Evolutionary conservation across 2,329 filamentous ascomycete genomes (phyloP), one percentile per base, ranked within the genome.

Genomic region (Aspergillus puulaauensis): DNA sequence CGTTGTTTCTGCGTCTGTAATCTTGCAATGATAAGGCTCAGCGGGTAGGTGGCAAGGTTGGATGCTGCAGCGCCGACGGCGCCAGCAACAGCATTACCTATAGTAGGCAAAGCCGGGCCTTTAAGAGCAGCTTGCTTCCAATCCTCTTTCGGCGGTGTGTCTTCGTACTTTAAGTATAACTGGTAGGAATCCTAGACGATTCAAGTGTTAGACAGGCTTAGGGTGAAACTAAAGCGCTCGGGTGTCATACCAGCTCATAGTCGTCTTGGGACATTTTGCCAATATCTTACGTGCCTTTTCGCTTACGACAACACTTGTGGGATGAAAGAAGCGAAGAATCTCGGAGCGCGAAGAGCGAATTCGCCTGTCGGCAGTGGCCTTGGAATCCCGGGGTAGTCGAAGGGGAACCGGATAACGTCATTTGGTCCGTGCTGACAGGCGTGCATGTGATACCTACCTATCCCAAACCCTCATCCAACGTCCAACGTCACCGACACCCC

Each of bases 71-170:
- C 89, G 37, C 91, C 91, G 0, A 87, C 79, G 5, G 90, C 89
- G 52, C 92, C 92, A 4, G 91, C 91, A 33, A 90, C 74, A 54
- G 90, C 92, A 78, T 96, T 91, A 45, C 90, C 89, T 8, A 96
- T 79, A 35, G 91, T 90, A 50, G 90, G 89, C 4, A 95, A 74
- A 0, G 80, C 80, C 21, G 73, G 73, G 1, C 75, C 73, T 3
- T 66, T 67, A 31, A 75, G 62, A n/a, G 69, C 69, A 21, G 66
- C 65, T 17, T 68, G 57, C 58, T 67, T 72, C 68, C 66, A 73
- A 55, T 71, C 67, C 39, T 64, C 68, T 47, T 68, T 66, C 1
- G 66, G 64, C 19, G 63, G 65, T 7, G 64, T 59, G 46, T 71
- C 64, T 59, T 76, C 71, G 56, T 77, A 73, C 59, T 73, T 68